These are phyloP conservation scores for Chlorella ohadii DNA, from an alignment of 139 green algal species.

Conservation along the genomic window DNA sequence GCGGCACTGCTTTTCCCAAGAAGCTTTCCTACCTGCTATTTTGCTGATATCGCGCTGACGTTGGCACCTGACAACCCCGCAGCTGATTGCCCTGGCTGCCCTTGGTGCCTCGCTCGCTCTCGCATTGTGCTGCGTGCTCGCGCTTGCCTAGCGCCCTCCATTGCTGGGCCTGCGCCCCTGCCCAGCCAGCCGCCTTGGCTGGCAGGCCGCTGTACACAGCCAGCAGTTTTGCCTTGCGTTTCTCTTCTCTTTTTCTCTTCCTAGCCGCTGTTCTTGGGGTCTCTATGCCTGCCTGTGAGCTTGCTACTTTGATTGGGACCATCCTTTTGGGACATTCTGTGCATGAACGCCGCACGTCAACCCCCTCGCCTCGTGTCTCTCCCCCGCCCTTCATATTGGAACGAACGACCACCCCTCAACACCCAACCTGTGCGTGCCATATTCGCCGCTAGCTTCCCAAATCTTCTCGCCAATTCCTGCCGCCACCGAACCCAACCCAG, in stretches of 20 bases:
- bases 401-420: background rate
- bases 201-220: background rate
- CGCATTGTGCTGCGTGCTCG: background rate
- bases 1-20: too few species aligned
- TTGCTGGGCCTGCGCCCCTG: background rate
- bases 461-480: background rate
- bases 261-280: background rate
- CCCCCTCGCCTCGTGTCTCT: background rate
- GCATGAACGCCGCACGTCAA: background rate
- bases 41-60: too few species aligned
- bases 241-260: background rate
- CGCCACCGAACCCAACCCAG: too few species aligned
- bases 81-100: too few species aligned
- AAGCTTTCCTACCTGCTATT: too few species aligned
- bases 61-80: too few species aligned
- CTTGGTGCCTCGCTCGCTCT: too few species aligned
- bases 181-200: background rate
- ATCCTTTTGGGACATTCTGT: background rate
- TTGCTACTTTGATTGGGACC: background rate
- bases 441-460: background rate
- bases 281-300: background rate
- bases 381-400: background rate
- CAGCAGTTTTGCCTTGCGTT: background rate
- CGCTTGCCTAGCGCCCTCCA: background rate
- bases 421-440: background rate